phyloP scores from a whole-genome alignment of 495 filamentous ascomycete species.

The Apiosordaria backusii region DNA sequence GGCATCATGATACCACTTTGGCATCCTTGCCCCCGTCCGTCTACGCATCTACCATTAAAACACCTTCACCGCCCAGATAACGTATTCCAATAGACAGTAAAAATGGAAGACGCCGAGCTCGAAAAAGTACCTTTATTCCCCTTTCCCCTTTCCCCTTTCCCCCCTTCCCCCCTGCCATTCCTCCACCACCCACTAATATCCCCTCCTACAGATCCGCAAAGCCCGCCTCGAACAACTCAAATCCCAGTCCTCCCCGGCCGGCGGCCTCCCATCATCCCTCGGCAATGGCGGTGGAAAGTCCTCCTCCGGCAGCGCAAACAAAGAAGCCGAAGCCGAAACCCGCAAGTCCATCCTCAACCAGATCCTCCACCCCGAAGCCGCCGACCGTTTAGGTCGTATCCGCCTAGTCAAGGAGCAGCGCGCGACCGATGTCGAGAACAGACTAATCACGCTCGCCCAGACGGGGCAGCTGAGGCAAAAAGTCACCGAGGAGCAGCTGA shows the following conservation, averaged over 20 bases:
- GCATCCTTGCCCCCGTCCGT: background rate
- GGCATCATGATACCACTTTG: background rate
- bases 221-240: constrained; percentile 90
- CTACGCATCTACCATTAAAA: background rate
- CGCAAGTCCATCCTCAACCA: constrained; percentile 78
- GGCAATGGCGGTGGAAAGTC: constrained; percentile 49
- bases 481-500: constrained; percentile 89
- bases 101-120: constrained; percentile 83
- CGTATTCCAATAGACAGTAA: background rate
- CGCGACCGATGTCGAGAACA: constrained; percentile 84
- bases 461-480: constrained; percentile 79
- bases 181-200: background rate
- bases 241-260: too few species aligned
- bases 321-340: constrained; percentile 62
- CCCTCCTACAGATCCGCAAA: constrained; percentile 64
- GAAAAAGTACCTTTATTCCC: constrained; percentile 56
- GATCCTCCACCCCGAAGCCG: constrained; percentile 90
- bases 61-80: background rate
- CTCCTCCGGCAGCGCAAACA: constrained; percentile 48
- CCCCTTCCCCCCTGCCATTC: too few species aligned
- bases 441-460: constrained; percentile 87
- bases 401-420: constrained; percentile 92
- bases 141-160: too few species aligned
- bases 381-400: constrained; percentile 90
- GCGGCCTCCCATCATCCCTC: constrained; percentile 30